Percentiles rank a stretch among this genome's conserved stretches.
Evolutionary conservation across 2,329 filamentous ascomycete genomes (phyloP).

Genomic region (Colletotrichum tropicicola): DNA sequence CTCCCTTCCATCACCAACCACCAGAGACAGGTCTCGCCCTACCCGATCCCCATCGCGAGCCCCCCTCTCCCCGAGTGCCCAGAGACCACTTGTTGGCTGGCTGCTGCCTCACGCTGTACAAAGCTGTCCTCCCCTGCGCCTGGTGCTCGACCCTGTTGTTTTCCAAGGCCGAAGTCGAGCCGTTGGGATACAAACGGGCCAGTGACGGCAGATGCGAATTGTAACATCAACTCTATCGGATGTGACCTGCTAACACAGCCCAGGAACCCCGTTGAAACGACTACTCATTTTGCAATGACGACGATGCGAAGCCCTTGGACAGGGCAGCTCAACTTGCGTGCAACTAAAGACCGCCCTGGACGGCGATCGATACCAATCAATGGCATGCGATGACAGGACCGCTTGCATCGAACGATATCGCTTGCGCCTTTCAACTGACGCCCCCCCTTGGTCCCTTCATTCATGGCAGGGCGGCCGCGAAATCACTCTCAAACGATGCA

Average conservation of each 20-base stretch:
- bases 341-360: constrained; percentile 11
- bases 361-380: constrained; percentile 16
- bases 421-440: neutral
- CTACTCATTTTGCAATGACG: constrained; percentile 6
- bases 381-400: constrained; percentile 1
- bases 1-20: constrained; percentile 21
- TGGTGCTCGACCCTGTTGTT: neutral
- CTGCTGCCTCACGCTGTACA: too few species aligned
- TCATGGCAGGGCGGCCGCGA: constrained; percentile 12
- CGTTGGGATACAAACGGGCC: neutral
- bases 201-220: neutral
- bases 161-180: constrained; percentile 3
- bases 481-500: neutral
- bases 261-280: neutral
- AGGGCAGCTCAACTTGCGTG: constrained; percentile 7
- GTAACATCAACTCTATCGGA: neutral
- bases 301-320: neutral
- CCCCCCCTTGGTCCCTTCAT: constrained; percentile 2
- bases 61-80: neutral
- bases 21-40: constrained; percentile 20
- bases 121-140: neutral
- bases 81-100: neutral
- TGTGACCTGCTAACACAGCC: constrained; percentile 14
- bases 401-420: constrained; percentile 5
- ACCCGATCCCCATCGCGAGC: constrained; percentile 23